phyloP scores from a whole-genome alignment of 106 monocot genomes.

The Cymbidium sinense region DNA sequence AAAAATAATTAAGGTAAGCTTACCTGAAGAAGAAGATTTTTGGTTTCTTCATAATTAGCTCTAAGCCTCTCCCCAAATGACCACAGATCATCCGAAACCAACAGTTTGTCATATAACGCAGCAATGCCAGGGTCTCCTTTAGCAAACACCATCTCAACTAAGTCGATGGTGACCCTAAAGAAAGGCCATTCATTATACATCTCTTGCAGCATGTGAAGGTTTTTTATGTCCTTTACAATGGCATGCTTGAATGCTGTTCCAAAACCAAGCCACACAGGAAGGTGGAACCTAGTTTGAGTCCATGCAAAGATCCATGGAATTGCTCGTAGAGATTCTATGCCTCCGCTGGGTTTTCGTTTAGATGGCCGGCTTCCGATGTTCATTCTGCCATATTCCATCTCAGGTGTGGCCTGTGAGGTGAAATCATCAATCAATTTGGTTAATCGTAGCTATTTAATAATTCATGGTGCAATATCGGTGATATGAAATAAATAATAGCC shows the following conservation, averaged over 20 bases:
- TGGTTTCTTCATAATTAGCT: slow-evolving; percentile 72
- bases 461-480: not conserved
- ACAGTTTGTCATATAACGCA: slow-evolving; percentile 83
- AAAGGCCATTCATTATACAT: slow-evolving; percentile 99
- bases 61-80: slow-evolving; percentile 73
- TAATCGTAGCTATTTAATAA: not conserved
- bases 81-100: slow-evolving; percentile 80
- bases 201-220: slow-evolving; percentile 56
- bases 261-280: slow-evolving; percentile 99
- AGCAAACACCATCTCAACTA: slow-evolving; percentile 98
- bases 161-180: slow-evolving; percentile 92
- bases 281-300: slow-evolving; percentile 98
- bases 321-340: slow-evolving; percentile 93
- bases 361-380: slow-evolving; percentile 97
- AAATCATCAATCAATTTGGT: not conserved
- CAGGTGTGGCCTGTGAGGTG: slow-evolving; percentile 79
- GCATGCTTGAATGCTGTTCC: slow-evolving; percentile 74
- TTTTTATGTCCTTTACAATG: slow-evolving; percentile 63
- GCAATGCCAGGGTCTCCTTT: slow-evolving; percentile 95
- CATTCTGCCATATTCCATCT: slow-evolving; percentile 96
- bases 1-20: slow-evolving; percentile 3
- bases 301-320: slow-evolving; percentile 99
- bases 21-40: slow-evolving; percentile 89
- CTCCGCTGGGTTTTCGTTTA: slow-evolving; percentile 92
- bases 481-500: not conserved